Percentiles rank a stretch among this genome's conserved stretches.
Conservation (phyloP, 257 asterid species). For the Leonotis leonurus region DNA sequence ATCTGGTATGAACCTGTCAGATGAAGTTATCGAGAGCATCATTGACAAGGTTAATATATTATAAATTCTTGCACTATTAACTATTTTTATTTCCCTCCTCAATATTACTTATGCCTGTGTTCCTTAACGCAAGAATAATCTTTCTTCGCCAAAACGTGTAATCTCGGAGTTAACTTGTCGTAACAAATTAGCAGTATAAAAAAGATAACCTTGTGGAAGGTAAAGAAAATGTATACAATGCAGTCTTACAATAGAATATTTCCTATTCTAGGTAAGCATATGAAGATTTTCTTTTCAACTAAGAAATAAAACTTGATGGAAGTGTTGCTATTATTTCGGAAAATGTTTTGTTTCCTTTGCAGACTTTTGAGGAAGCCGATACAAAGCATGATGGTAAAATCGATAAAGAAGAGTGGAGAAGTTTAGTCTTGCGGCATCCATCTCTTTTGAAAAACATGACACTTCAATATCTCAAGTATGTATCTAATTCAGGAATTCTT, state of each 20-base stretch:
- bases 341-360: conserved; percentile 17
- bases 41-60: conserved; percentile 76
- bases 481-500: background rate
- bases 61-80: background rate
- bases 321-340: background rate
- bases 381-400: conserved; percentile 94
- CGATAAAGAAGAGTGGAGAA: conserved; percentile 96
- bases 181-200: background rate
- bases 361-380: conserved; percentile 97
- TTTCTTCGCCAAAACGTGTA: background rate
- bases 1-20: conserved; percentile 97
- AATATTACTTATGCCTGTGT: background rate
- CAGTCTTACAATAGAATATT: background rate
- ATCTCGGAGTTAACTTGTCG: background rate
- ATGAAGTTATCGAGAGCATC: conserved; percentile 93
- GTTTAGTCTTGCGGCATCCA: conserved; percentile 81
- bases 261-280: too few relatives aligned
- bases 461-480: conserved; percentile 92
- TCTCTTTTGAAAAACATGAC: conserved; percentile 93
- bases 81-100: background rate
- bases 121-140: background rate
- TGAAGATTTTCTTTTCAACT: too few relatives aligned
- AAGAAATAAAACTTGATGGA: background rate
- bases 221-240: too few relatives aligned
- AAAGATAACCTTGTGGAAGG: background rate